Evolutionary conservation across 75 land plant species (phyloP).

Genomic region (Ceratopteris richardii): DNA sequence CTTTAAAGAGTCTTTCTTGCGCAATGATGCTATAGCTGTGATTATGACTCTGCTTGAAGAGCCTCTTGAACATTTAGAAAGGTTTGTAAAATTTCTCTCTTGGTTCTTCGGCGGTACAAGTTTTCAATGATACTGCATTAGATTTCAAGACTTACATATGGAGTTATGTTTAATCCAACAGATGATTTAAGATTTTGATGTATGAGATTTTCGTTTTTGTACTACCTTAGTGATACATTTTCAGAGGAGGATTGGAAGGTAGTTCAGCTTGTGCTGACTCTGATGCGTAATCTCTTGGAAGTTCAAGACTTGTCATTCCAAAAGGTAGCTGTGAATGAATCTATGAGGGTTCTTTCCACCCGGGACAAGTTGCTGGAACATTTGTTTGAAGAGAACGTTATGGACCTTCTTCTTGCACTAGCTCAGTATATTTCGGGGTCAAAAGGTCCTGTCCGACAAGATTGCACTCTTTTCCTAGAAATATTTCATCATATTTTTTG

Average conservation of each 20-base stretch:
- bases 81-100: not conserved
- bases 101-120: too few relatives aligned
- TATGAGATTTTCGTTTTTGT: not conserved
- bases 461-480: constrained; percentile 73
- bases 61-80: constrained; percentile 73
- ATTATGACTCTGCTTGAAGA: constrained; percentile 73
- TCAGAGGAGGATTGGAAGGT: constrained; percentile 93
- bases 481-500: constrained; percentile 65
- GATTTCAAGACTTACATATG: too few relatives aligned
- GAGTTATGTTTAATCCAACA: too few relatives aligned
- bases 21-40: constrained; percentile 56
- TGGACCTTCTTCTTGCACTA: constrained; percentile 79
- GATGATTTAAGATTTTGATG: not conserved
- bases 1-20: constrained; percentile 55
- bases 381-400: constrained; percentile 80
- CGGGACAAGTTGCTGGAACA: constrained; percentile 72
- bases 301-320: constrained; percentile 53
- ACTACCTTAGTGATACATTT: constrained; percentile 38
- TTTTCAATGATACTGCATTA: too few relatives aligned
- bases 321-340: constrained; percentile 46
- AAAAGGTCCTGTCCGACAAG: constrained; percentile 47
- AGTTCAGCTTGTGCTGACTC: constrained; percentile 80
- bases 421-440: constrained; percentile 62
- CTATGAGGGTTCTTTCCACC: constrained; percentile 40
- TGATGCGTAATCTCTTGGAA: constrained; percentile 83